Percentiles rank a stretch among this genome's conserved stretches.
phyloP scores from a whole-genome alignment of 805 yeast genomes.

The Kodamaea laetipori region DNA sequence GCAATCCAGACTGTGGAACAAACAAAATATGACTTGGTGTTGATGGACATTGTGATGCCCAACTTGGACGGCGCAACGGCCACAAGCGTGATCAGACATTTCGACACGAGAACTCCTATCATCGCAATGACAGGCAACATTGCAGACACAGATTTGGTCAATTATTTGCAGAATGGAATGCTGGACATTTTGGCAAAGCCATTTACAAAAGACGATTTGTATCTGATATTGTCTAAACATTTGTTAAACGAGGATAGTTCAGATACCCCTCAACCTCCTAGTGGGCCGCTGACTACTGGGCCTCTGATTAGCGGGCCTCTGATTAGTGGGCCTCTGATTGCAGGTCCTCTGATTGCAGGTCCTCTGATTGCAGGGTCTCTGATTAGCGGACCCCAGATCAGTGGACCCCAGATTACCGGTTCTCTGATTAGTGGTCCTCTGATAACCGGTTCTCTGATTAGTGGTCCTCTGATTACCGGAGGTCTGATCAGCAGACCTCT shows the following conservation, averaged over 20 bases:
- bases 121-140: slow-evolving; percentile 94
- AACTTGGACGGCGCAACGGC: slow-evolving; percentile 89
- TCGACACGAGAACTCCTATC: slow-evolving; percentile 84
- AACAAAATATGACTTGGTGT: slow-evolving; percentile 66
- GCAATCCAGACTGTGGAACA: slow-evolving; percentile 79
- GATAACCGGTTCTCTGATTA: no score
- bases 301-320: neutral
- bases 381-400: no score
- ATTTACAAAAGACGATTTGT: slow-evolving; percentile 83
- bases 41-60: slow-evolving; percentile 91
- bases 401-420: no score
- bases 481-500: no score
- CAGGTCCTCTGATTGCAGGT: no score
- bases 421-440: no score
- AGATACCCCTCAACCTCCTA: no score
- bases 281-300: slow-evolving; percentile 6
- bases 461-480: no score
- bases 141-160: slow-evolving; percentile 76
- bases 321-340: no score
- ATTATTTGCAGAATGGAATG: slow-evolving; percentile 85
- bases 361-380: no score
- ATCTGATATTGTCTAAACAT: slow-evolving; percentile 75
- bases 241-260: slow-evolving; percentile 37
- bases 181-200: slow-evolving; percentile 93
- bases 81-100: slow-evolving; percentile 81